phyloP scores from a whole-genome alignment of 2,329 filamentous ascomycete species.

The Aspergillus sp. region DNA sequence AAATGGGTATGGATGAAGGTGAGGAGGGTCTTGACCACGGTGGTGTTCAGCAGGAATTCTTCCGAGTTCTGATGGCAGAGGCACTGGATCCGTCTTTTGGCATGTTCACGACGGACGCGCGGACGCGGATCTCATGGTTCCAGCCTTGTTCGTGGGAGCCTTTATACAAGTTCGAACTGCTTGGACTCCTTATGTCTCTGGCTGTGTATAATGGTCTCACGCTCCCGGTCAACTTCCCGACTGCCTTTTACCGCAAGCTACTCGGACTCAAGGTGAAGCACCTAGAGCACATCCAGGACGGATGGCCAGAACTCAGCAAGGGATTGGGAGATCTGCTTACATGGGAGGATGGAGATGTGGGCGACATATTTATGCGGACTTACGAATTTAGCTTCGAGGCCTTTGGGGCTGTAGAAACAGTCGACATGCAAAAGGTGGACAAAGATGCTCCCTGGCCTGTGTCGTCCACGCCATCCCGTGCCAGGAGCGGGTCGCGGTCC shows the following conservation, averaged over 20 bases:
- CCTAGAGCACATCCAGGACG: constrained; percentile 77
- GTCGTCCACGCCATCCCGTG: constrained; percentile 13
- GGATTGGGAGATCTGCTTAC: constrained; percentile 72
- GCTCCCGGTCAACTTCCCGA: constrained; percentile 84
- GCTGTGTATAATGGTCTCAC: constrained; percentile 93
- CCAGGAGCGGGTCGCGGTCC: constrained; percentile 3
- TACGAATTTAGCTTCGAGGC: constrained; percentile 78
- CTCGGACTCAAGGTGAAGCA: constrained; percentile 68
- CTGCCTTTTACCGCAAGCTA: constrained; percentile 78
- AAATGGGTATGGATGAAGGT: constrained; percentile 76
- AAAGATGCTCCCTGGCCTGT: constrained; percentile 41
- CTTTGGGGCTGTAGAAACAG: constrained; percentile 55
- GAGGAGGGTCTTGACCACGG: constrained; percentile 93
- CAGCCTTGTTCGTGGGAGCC: constrained; percentile 78
- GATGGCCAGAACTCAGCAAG: constrained; percentile 79
- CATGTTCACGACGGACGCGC: constrained; percentile 73
- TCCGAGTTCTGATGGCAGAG: constrained; percentile 78
- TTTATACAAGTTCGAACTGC: constrained; percentile 84
- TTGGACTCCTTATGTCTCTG: constrained; percentile 83
- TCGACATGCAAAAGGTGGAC: constrained; percentile 55
- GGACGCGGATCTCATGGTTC: constrained; percentile 85
- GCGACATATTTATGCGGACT: constrained; percentile 78
- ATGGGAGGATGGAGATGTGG: constrained; percentile 79
- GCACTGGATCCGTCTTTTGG: constrained; percentile 76
- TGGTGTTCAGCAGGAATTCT: constrained; percentile 95